Evolutionary conservation across 2,329 filamentous ascomycete genomes (phyloP).

Genomic region (Neonectria coccinea): DNA sequence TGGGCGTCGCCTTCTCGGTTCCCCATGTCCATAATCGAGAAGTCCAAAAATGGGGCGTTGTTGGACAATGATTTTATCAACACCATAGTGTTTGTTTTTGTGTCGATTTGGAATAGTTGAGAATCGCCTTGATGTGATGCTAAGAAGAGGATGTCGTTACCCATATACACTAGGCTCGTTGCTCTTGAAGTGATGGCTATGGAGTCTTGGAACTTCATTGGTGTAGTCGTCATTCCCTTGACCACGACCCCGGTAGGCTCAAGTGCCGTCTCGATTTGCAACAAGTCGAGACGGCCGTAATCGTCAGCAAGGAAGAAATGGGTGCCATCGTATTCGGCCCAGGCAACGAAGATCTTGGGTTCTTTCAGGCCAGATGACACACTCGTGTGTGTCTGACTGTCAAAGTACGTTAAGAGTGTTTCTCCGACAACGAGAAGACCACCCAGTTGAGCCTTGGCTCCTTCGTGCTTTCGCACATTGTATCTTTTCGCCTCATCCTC

Average conservation of each 20-base stretch:
- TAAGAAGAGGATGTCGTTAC: constrained; percentile 79
- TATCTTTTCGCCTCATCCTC: constrained; percentile 70
- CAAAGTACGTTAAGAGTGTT: constrained; percentile 86
- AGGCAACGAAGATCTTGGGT: constrained; percentile 89
- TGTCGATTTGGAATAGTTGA: constrained; percentile 76
- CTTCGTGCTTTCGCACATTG: constrained; percentile 66
- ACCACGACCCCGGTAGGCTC: constrained; percentile 75
- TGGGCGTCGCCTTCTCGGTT: constrained; percentile 82
- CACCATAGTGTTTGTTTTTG: constrained; percentile 61
- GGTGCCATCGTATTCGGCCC: constrained; percentile 85
- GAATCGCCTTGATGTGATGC: constrained; percentile 95
- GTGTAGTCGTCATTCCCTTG: constrained; percentile 75
- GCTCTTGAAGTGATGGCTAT: constrained; percentile 74
- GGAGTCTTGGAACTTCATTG: constrained; percentile 47
- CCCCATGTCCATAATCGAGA: constrained; percentile 96
- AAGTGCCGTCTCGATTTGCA: constrained; percentile 79
- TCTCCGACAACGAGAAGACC: constrained; percentile 82
- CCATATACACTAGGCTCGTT: constrained; percentile 82
- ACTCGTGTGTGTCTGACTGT: constrained; percentile 77
- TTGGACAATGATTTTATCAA: constrained; percentile 78
- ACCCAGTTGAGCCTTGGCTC: constrained; percentile 69
- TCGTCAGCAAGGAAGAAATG: constrained; percentile 93
- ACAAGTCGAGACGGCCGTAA: constrained; percentile 85
- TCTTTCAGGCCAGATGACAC: constrained; percentile 75
- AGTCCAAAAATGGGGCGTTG: constrained; percentile 92